phyloP scores from a whole-genome alignment of 164 flowering plant species.

The Paratinospora sagittata region DNA sequence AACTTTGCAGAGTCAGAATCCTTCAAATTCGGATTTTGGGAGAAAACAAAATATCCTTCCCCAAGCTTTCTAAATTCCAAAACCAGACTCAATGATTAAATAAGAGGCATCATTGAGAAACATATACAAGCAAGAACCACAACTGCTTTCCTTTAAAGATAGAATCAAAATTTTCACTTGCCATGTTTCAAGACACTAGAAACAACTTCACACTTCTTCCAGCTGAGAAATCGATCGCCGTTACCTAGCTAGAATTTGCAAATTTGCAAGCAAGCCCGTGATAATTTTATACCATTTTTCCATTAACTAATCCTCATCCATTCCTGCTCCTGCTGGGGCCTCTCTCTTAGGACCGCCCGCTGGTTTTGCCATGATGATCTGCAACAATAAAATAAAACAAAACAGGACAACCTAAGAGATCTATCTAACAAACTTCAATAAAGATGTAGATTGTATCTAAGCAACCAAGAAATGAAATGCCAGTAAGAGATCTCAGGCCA shows the following conservation, averaged over 20 bases:
- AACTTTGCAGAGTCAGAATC: not conserved
- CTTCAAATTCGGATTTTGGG: not conserved
- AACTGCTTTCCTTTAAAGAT: not conserved
- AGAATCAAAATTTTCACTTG: not conserved
- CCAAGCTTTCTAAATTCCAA: not conserved
- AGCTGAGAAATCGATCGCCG: not conserved
- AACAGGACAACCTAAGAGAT: not conserved
- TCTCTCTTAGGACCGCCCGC: constrained; percentile 88
- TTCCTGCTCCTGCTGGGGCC: constrained; percentile 68
- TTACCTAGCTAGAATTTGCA: not conserved
- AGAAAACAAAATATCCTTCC: not conserved
- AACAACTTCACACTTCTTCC: not conserved
- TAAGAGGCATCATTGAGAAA: not conserved
- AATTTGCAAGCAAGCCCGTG: not conserved
- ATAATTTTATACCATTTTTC: not conserved
- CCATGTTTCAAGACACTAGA: not conserved
- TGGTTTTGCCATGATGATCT: constrained; percentile 97
- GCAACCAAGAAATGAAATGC: not conserved
- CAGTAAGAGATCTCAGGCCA: not conserved
- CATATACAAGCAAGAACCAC: not conserved
- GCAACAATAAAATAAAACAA: constrained; percentile 14
- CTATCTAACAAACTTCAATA: not conserved
- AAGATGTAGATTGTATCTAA: not conserved
- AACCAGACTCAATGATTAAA: not conserved
- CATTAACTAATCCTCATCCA: constrained; percentile 74